Conservation (phyloP, 495 filamentous ascomycete genomes). For the Delitschia confertaspora region DNA sequence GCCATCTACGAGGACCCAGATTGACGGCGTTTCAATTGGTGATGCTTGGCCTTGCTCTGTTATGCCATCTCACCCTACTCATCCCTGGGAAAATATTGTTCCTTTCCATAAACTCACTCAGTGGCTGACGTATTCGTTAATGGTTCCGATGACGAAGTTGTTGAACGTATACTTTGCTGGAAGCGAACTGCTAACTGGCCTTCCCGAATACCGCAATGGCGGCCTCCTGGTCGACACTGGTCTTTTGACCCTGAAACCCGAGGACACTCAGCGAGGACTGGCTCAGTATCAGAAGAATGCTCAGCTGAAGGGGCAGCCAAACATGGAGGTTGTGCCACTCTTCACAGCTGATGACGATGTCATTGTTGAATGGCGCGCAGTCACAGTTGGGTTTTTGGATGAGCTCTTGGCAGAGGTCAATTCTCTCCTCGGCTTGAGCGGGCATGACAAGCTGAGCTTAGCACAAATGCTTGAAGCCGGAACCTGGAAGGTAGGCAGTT, state of each 20-base stretch:
- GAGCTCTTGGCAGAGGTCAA: conserved; percentile 66
- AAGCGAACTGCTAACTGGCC: conserved; percentile 65
- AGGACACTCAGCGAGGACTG: conserved; percentile 58
- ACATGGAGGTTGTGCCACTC: conserved; percentile 62
- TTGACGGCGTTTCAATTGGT: conserved; percentile 81
- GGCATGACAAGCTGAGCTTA: conserved; percentile 52
- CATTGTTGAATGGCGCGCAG: conserved; percentile 78
- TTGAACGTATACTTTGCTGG: conserved; percentile 70
- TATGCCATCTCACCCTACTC: conserved; percentile 67
- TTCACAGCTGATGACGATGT: conserved; percentile 75
- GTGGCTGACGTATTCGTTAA: conserved; percentile 82
- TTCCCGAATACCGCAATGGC: conserved; percentile 84
- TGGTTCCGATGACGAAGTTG: conserved; percentile 75
- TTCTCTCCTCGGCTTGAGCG: conserved; percentile 46
- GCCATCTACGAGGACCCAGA: conserved; percentile 78
- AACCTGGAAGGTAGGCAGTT: conserved; percentile 75
- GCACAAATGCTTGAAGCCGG: conserved; percentile 81
- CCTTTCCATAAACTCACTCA: conserved; percentile 92
- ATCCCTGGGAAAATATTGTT: conserved; percentile 86
- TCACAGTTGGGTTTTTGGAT: conserved; percentile 79
- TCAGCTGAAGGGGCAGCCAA: conserved; percentile 63
- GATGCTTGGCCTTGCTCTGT: conserved; percentile 89
- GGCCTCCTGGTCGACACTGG: conserved; percentile 77
- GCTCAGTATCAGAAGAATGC: conserved; percentile 64
- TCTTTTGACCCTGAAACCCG: conserved; percentile 62